phyloP scores from a whole-genome alignment of 2,329 filamentous ascomycete species.

The Colletotrichum sp. region DNA sequence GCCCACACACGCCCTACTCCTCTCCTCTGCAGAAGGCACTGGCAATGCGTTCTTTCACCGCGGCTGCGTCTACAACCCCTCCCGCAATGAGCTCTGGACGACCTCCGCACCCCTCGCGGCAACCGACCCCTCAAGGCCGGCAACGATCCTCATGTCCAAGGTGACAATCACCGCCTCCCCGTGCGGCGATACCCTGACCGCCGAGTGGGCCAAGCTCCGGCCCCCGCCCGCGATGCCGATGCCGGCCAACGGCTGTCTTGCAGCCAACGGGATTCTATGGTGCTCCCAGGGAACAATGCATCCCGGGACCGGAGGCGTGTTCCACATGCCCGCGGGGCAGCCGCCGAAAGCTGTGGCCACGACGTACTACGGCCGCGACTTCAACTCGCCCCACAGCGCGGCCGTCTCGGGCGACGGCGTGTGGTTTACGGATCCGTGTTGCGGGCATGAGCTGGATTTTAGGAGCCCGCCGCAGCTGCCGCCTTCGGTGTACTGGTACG shows the following conservation, averaged over 20 bases:
- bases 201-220: constrained; percentile 46
- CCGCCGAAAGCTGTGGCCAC: constrained; percentile 41
- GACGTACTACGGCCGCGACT: constrained; percentile 47
- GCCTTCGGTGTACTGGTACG: constrained; percentile 52
- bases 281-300: constrained; percentile 43
- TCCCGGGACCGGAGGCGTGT: constrained; percentile 12
- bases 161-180: constrained; percentile 35
- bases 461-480: constrained; percentile 48
- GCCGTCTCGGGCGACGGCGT: constrained; percentile 42
- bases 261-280: constrained; percentile 48
- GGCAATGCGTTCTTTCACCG: constrained; percentile 51
- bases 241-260: constrained; percentile 42
- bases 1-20: constrained; percentile 43
- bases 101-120: constrained; percentile 49
- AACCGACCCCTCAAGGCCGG: constrained; percentile 38
- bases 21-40: constrained; percentile 42
- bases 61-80: constrained; percentile 45
- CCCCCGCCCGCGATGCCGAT: constrained; percentile 48
- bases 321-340: constrained; percentile 14
- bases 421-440: constrained; percentile 55
- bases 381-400: constrained; percentile 53
- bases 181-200: constrained; percentile 30
- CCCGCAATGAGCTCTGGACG: constrained; percentile 46
- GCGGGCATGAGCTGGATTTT: constrained; percentile 50
- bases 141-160: constrained; percentile 50